Conservation (phyloP, 305 asterid species). For the Fraxinus paxiana region DNA sequence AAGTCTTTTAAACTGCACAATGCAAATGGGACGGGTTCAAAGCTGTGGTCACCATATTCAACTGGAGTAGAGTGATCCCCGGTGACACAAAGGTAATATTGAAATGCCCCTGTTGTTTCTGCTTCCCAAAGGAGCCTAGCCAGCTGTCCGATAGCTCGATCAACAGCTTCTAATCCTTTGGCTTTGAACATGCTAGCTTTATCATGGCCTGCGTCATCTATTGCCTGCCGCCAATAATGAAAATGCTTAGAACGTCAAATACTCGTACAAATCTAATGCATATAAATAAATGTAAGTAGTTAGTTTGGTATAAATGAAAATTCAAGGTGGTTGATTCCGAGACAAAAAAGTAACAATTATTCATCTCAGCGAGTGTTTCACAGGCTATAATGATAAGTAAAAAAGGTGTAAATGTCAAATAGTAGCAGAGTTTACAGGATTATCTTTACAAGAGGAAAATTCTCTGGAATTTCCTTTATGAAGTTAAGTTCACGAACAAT, state of each 20-base stretch:
- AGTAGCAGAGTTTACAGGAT: neutral
- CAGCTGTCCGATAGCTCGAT: slow-evolving; percentile 74
- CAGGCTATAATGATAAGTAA: neutral
- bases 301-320: neutral
- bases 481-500: neutral
- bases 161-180: slow-evolving; percentile 87
- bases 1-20: slow-evolving; percentile 72
- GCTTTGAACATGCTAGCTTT: slow-evolving; percentile 86
- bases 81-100: slow-evolving; percentile 62
- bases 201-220: slow-evolving; percentile 97
- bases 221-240: slow-evolving; percentile 47
- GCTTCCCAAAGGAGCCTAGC: slow-evolving; percentile 77
- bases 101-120: slow-evolving; percentile 58
- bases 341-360: neutral
- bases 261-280: neutral
- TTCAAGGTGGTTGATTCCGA: neutral
- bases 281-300: neutral
- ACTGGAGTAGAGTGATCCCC: slow-evolving; percentile 98
- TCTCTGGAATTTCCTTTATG: neutral
- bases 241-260: neutral
- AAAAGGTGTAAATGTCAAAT: neutral
- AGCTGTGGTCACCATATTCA: slow-evolving; percentile 98
- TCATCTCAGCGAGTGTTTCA: neutral
- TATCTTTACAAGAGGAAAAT: neutral
- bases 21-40: slow-evolving; percentile 85